These are phyloP conservation scores for Colletotrichum spinosum DNA, from an alignment of 2,329 filamentous ascomycete species.

Conservation along the genomic window DNA sequence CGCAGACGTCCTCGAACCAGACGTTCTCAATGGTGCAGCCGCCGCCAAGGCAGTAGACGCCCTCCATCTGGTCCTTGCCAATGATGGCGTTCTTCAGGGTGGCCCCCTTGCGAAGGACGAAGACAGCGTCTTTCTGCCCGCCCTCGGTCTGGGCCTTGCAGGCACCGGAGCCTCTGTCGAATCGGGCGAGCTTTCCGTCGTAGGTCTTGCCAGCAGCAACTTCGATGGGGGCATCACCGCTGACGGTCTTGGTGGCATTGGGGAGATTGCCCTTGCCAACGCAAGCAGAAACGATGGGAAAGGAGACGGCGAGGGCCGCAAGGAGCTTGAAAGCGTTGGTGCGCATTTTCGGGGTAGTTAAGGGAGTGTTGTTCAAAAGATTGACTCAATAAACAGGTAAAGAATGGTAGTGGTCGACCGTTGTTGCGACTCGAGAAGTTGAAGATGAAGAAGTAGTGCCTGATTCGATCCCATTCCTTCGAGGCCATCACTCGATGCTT, in stretches of 20 bases:
- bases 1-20: constrained; percentile 44
- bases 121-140: constrained; percentile 56
- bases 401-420: neutral
- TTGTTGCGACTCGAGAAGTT: neutral
- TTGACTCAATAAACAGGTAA: neutral
- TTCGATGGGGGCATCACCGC: constrained; percentile 47
- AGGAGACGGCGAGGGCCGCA: constrained; percentile 29
- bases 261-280: constrained; percentile 44
- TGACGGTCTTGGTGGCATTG: constrained; percentile 41
- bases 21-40: constrained; percentile 43
- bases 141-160: constrained; percentile 58
- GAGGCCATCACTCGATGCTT: neutral
- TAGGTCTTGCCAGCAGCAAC: constrained; percentile 45
- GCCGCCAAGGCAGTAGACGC: constrained; percentile 44
- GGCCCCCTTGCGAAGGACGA: constrained; percentile 54
- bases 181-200: constrained; percentile 49
- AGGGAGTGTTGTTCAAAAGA: neutral
- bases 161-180: constrained; percentile 52
- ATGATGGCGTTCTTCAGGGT: constrained; percentile 61
- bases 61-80: constrained; percentile 48
- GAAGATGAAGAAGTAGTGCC: neutral
- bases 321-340: constrained; percentile 25
- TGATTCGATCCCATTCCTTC: no score
- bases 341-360: constrained; percentile 1
- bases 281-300: constrained; percentile 41